phyloP scores from a whole-genome alignment of 345 rosid species.

The Melaleuca quinquenervia region DNA sequence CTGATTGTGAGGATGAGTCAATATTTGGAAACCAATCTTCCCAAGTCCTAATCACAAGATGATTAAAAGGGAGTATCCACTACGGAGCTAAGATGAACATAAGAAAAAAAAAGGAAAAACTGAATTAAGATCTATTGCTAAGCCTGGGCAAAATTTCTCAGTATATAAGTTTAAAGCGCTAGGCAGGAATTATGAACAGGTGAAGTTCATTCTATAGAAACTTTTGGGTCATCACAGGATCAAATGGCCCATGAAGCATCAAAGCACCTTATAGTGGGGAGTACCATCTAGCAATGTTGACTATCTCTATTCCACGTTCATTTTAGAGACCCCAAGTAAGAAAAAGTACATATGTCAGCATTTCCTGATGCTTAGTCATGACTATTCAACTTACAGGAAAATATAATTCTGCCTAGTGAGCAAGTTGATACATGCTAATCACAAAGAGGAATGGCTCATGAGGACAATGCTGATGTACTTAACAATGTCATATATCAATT shows the following conservation, averaged over 20 bases:
- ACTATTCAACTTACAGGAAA: not conserved
- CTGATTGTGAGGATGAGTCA: not conserved
- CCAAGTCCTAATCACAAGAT: not conserved
- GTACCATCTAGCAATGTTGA: not conserved
- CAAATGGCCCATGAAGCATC: not conserved
- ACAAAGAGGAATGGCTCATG: not conserved
- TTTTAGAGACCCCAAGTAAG: not conserved
- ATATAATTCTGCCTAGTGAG: not conserved
- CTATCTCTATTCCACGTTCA: not conserved
- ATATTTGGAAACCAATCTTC: not conserved
- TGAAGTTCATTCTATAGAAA: not conserved
- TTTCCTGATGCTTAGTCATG: not conserved
- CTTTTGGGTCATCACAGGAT: not conserved
- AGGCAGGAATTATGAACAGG: not conserved
- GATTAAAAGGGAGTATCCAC: not conserved
- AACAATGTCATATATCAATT: not conserved
- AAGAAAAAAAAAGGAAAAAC: not conserved
- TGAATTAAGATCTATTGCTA: not conserved
- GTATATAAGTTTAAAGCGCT: not conserved
- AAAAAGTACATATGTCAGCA: not conserved
- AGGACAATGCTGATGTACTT: not conserved
- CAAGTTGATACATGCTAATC: not conserved
- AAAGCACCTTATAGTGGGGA: not conserved
- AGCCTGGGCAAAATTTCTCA: not conserved
- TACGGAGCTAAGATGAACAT: not conserved